phyloP scores from a whole-genome alignment of 1,139 yeast genomes.

The Hyphopichia fennica region DNA sequence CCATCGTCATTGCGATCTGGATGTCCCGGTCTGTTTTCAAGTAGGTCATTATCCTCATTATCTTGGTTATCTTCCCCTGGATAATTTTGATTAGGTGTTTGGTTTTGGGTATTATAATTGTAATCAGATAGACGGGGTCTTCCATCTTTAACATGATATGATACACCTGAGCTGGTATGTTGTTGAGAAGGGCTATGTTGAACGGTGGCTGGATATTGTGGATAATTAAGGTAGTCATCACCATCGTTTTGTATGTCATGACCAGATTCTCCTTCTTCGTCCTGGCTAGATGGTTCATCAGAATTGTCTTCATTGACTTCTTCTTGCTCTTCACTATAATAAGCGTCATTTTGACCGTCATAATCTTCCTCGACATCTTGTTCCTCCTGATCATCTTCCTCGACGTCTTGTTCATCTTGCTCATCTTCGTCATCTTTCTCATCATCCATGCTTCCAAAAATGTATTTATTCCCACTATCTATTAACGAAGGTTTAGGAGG shows the following conservation, averaged over 20 bases:
- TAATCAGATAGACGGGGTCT: constrained; percentile 3
- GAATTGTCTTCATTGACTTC: constrained; percentile 17
- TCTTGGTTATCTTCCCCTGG: background rate
- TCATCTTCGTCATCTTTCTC: background rate
- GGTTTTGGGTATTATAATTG: no score
- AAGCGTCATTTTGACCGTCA: constrained; percentile 9
- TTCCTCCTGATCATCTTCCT: constrained; percentile 16
- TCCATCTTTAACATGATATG: constrained; percentile 3
- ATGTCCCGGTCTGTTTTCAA: background rate
- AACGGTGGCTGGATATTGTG: no score
- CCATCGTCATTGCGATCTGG: background rate
- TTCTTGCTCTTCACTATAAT: constrained; percentile 14
- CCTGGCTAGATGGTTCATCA: constrained; percentile 8
- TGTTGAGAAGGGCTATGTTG: no score
- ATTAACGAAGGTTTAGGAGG: constrained; percentile 1
- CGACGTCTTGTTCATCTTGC: constrained; percentile 13
- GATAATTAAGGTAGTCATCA: background rate
- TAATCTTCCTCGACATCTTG: constrained; percentile 10
- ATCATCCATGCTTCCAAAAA: constrained; percentile 14
- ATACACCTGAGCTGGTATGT: background rate
- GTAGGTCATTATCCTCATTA: background rate
- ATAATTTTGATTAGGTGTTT: no score
- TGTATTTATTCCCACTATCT: background rate
- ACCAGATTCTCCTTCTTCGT: constrained; percentile 1
- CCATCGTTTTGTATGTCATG: background rate